Percentiles rank a stretch among this genome's conserved stretches.
Conservation (phyloP, 2,329 filamentous ascomycete genomes). For the Cytospora schulzeri region DNA sequence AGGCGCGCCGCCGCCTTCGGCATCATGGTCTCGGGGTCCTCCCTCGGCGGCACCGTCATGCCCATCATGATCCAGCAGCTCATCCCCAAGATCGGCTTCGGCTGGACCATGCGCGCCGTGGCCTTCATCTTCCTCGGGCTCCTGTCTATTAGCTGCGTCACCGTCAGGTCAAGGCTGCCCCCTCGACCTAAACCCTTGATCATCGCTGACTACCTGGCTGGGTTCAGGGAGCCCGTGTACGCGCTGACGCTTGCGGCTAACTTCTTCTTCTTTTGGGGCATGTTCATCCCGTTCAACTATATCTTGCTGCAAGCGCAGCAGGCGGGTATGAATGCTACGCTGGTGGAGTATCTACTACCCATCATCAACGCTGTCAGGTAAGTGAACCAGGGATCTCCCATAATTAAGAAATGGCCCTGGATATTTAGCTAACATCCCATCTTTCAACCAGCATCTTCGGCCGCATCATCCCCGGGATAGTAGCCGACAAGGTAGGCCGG, state of each 20-base stretch:
- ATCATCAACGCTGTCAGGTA: constrained; percentile 60
- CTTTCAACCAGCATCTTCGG: constrained; percentile 46
- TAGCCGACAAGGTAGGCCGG: constrained; percentile 45
- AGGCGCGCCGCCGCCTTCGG: constrained; percentile 51
- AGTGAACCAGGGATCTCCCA: constrained; percentile 25
- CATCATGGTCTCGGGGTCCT: constrained; percentile 50
- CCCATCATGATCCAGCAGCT: constrained; percentile 59
- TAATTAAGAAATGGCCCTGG: too few relatives aligned
- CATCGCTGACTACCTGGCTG: constrained; percentile 48
- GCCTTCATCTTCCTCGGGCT: constrained; percentile 42
- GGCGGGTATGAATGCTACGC: constrained; percentile 43
- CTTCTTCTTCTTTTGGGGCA: constrained; percentile 59
- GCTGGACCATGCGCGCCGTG: constrained; percentile 42
- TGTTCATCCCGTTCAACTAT: constrained; percentile 59
- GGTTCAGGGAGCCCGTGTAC: constrained; percentile 50
- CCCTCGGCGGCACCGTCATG: constrained; percentile 55
- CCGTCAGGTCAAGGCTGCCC: constrained; percentile 41
- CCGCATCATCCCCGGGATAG: constrained; percentile 53
- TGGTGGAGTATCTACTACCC: constrained; percentile 51
- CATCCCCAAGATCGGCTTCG: constrained; percentile 48
- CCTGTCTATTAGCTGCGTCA: constrained; percentile 35
- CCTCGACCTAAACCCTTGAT: constrained; percentile 43
- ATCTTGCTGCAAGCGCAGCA: constrained; percentile 50
- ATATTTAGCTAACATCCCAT: neutral
- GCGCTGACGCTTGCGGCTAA: constrained; percentile 45